A percentile compares a stretch with the other conserved stretches of the same genome.
These are phyloP conservation scores for Tetracladium setigerum DNA, from an alignment of 495 filamentous ascomycete species.

Conservation along the genomic window DNA sequence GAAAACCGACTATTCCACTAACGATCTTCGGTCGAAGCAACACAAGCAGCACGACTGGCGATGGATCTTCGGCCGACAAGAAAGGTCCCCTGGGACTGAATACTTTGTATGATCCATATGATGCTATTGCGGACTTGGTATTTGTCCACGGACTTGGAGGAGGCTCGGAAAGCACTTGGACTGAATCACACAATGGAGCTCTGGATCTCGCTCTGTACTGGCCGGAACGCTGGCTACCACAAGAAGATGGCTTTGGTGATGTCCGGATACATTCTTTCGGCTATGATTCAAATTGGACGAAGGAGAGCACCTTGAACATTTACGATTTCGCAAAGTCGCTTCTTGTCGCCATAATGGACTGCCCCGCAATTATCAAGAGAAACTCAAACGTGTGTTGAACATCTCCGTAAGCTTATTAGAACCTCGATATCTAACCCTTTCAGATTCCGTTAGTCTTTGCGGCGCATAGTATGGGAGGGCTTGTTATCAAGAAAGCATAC, in stretches of 20 bases:
- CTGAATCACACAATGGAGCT: background rate
- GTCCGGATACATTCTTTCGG: slow-evolving; percentile 15
- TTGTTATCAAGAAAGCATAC: slow-evolving; percentile 42
- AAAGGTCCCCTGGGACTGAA: slow-evolving; percentile 27
- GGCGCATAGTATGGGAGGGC: slow-evolving; percentile 47
- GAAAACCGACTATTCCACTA: no score
- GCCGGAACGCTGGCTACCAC: slow-evolving; percentile 16
- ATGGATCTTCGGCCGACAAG: background rate
- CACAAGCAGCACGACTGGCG: no score
- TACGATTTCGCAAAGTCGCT: slow-evolving; percentile 35
- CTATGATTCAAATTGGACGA: slow-evolving; percentile 19
- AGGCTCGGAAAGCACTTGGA: slow-evolving; percentile 20
- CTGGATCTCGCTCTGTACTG: slow-evolving; percentile 8
- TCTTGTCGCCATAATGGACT: slow-evolving; percentile 19
- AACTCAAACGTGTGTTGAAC: background rate
- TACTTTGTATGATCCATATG: slow-evolving; percentile 20
- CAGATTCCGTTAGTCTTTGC: slow-evolving; percentile 35
- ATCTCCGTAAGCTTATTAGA: slow-evolving; percentile 5
- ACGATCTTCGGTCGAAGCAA: no score
- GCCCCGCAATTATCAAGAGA: background rate
- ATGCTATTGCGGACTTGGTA: slow-evolving; percentile 28
- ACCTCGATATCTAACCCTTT: slow-evolving; percentile 11
- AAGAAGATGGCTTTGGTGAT: slow-evolving; percentile 7
- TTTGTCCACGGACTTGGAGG: slow-evolving; percentile 23
- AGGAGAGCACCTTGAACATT: slow-evolving; percentile 29